Evolutionary conservation across 352 stramenopile genomes (phyloP), one percentile per base, ranked within the genome.

Genomic region (Globisporangium cystogenes): DNA sequence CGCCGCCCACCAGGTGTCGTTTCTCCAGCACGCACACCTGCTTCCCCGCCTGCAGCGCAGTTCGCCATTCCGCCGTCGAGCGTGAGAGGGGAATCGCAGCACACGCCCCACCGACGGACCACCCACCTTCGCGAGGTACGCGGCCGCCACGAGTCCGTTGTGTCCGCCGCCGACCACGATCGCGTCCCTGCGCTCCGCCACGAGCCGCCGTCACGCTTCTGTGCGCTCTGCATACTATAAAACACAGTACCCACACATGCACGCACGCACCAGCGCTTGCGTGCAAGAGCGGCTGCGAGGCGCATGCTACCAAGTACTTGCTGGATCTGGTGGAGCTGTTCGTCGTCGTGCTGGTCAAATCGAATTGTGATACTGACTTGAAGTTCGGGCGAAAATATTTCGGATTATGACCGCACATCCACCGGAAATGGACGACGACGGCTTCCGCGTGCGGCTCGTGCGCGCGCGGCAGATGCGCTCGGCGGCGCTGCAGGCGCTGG

Each of bases 51-150:
- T 87, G 33, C 14, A 29, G 26, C 3, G 26, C 26, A 29, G 26
- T 29, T 29, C 26, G 26, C 26, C n/a, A n/a, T n/a, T n/a, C n/a
- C n/a, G n/a, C n/a, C n/a, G n/a, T n/a, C n/a, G n/a, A n/a, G n/a
- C n/a, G n/a, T n/a, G n/a, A n/a, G n/a, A n/a, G n/a, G n/a, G n/a
- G n/a, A n/a, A n/a, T n/a, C n/a, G n/a, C n/a, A n/a, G n/a, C n/a
- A n/a, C n/a, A n/a, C n/a, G n/a, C n/a, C n/a, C n/a, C n/a, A n/a
- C n/a, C n/a, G n/a, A n/a, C n/a, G n/a, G n/a, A n/a, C n/a, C n/a
- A n/a, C n/a, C n/a, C 53, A 85, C 87, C 72, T 85, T 93, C 35
- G 88, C 88, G 20, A 97, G 72, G 57, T 97, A 97, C 10, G 88
- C 83, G 7, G 88, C 88, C 15, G 86, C 77, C 7, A 94, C 86